Percentiles rank a stretch among this genome's conserved stretches.
phyloP scores from a whole-genome alignment of 2,329 filamentous ascomycete species.

The Cytospora piceicola region DNA sequence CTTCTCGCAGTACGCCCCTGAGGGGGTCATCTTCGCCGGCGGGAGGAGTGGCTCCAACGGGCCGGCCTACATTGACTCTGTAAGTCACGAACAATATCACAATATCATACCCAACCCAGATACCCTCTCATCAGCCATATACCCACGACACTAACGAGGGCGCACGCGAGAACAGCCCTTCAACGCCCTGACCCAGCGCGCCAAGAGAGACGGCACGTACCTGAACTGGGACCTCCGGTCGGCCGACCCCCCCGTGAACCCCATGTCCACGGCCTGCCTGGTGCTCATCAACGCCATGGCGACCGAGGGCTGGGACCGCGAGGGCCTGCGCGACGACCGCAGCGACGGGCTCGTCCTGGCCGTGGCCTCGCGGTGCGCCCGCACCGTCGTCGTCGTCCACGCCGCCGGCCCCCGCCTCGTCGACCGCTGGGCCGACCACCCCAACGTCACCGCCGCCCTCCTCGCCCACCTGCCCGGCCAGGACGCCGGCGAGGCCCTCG shows the following conservation, averaged over 20 bases:
- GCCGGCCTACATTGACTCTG: constrained; percentile 54
- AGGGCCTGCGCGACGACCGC: constrained; percentile 69
- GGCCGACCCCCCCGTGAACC: constrained; percentile 49
- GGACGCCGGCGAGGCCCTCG: constrained; percentile 62
- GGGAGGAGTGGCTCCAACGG: constrained; percentile 56
- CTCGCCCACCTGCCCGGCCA: constrained; percentile 69
- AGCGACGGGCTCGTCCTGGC: constrained; percentile 63
- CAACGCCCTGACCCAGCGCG: constrained; percentile 59
- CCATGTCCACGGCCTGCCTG: constrained; percentile 63
- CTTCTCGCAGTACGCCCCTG: constrained; percentile 54
- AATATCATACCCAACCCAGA: no score
- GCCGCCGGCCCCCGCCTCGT: constrained; percentile 65
- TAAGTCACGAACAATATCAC: constrained; percentile 36
- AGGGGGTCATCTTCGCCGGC: constrained; percentile 56
- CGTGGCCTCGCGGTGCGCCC: constrained; percentile 62
- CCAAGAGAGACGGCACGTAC: constrained; percentile 57
- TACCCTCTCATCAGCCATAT: background rate
- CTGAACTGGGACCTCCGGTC: constrained; percentile 61
- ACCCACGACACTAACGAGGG: constrained; percentile 23
- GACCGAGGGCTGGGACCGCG: constrained; percentile 74
- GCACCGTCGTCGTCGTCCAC: constrained; percentile 67
- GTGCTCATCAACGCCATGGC: constrained; percentile 72
- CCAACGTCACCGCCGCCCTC: constrained; percentile 66
- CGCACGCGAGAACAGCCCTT: no score
- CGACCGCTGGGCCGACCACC: constrained; percentile 66